Evolutionary conservation across 2,329 filamentous ascomycete species (phyloP).

Genomic region (Cyphellophora europaea): DNA sequence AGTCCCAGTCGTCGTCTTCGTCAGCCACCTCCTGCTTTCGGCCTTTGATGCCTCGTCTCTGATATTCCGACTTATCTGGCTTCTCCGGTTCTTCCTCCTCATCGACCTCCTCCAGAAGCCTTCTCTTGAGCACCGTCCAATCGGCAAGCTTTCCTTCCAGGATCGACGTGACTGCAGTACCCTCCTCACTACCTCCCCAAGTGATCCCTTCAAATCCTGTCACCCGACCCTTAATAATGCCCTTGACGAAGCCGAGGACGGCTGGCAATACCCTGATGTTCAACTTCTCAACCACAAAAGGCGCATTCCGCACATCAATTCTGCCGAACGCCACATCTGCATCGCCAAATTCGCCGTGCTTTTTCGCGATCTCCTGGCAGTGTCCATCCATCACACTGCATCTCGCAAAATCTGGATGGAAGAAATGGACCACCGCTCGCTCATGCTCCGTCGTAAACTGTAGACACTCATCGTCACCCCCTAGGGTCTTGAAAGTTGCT

Average conservation of each 20-base stretch:
- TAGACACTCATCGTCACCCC: slow-evolving; percentile 48
- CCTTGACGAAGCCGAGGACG: slow-evolving; percentile 40
- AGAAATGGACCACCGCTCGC: slow-evolving; percentile 54
- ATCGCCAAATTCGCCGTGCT: slow-evolving; percentile 21
- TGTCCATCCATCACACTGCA: slow-evolving; percentile 54
- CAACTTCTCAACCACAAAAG: slow-evolving; percentile 39
- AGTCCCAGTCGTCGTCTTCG: slow-evolving; percentile 40
- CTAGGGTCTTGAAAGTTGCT: slow-evolving; percentile 28
- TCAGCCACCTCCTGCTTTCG: slow-evolving; percentile 22
- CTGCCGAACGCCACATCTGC: slow-evolving; percentile 33
- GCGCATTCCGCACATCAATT: slow-evolving; percentile 35
- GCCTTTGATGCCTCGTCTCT: slow-evolving; percentile 23
- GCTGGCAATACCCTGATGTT: slow-evolving; percentile 37
- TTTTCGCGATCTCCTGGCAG: slow-evolving; percentile 35
- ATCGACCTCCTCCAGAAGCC: slow-evolving; percentile 23
- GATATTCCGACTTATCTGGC: slow-evolving; percentile 13
- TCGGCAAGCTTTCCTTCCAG: slow-evolving; percentile 33
- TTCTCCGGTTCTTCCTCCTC: slow-evolving; percentile 17
- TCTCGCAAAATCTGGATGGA: slow-evolving; percentile 53
- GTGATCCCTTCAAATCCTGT: slow-evolving; percentile 40
- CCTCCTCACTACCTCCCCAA: slow-evolving; percentile 27
- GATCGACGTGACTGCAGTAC: slow-evolving; percentile 29
- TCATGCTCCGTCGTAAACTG: slow-evolving; percentile 51
- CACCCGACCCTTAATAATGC: slow-evolving; percentile 33
- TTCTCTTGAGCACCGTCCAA: slow-evolving; percentile 28